These are phyloP conservation scores for Skeletonema potamos DNA, from an alignment of 108 stramenopile genomes.

Conservation along the genomic window DNA sequence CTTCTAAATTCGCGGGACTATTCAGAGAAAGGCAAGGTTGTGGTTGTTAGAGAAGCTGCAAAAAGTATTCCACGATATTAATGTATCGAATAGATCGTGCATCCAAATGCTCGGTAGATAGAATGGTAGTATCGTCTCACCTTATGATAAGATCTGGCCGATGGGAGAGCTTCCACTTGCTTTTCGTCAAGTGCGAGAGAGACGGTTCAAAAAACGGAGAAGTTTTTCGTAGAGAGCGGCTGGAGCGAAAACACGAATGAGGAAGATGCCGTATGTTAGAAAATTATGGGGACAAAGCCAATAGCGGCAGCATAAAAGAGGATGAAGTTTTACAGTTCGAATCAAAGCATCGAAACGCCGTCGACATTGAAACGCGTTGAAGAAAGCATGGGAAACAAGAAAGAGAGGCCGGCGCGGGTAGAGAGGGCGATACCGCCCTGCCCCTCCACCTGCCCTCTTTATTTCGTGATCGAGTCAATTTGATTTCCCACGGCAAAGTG, in stretches of 20 bases:
- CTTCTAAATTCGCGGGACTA: not conserved
- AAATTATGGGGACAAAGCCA: no score
- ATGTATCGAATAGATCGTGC: not conserved
- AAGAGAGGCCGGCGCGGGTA: no score
- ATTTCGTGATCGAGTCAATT: not conserved
- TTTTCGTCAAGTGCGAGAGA: not conserved
- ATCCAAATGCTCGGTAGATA: not conserved
- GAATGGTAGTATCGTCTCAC: not conserved
- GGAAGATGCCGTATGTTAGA: no score
- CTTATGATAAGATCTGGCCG: not conserved
- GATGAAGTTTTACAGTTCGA: no score
- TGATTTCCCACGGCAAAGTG: not conserved
- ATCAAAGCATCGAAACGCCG: no score
- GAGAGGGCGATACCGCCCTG: not conserved
- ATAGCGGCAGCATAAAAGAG: no score
- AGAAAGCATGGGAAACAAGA: no score
- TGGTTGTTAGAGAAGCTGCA: not conserved
- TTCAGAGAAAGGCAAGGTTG: not conserved
- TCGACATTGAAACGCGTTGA: no score
- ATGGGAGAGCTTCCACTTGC: not conserved
- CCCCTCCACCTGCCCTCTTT: not conserved
- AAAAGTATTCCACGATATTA: not conserved
- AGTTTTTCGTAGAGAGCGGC: not conserved
- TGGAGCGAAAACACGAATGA: no score
- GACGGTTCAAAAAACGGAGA: not conserved